Base-by-base conservation (phyloP, 2,329 filamentous ascomycete genomes). In the Zymoseptoria brevis region DNA sequence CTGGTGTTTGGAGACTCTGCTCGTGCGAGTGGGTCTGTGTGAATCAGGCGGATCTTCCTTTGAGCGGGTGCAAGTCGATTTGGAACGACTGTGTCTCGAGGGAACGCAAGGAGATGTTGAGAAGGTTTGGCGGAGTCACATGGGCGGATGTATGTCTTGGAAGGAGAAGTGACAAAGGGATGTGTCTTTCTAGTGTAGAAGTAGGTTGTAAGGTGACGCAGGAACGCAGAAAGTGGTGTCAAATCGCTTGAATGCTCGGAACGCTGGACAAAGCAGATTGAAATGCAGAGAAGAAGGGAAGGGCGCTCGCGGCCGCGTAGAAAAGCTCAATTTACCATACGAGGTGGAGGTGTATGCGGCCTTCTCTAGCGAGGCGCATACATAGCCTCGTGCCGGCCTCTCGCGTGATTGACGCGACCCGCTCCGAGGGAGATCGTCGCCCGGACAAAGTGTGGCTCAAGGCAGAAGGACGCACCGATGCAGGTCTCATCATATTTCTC, bases 121-220 rank as follows among this genome's bases (percentile, higher is more conserved):
- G 29, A 53, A 50, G 29, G 52, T 35, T 24, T 51, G 45, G 51
- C 16, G 54, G 54, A 55, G 56, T 66, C 64, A 64, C 64, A 59
- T 60, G 64, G 51, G 50, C 59, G 50, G 16, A 53, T 35, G 35
- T 45, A 55, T 60, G 60, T 64, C 64, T 64, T 59, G 60, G 62
- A 60, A 59, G 57, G 62, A 53, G 53, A 50, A 45, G 53, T 53
- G 50, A 45, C 45, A 50, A 57, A 57, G 57, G 30, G 55, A 29
- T 49, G 55, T 29, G 53, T 53, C 50, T 54, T 49, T 57, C 48
- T 58, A 41, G 29, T 24, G 54, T 51, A 41, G 19, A 53, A 53
- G 52, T 57, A 52, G 54, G 56, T 29, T 55, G 59, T 63, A 58
- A 53, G 57, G 54, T 64, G 60, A 55, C 59, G 50, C 58, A 30